These are phyloP conservation scores for Ascochyta pisi DNA, from an alignment of 2,329 filamentous ascomycete species.

Conservation along the genomic window DNA sequence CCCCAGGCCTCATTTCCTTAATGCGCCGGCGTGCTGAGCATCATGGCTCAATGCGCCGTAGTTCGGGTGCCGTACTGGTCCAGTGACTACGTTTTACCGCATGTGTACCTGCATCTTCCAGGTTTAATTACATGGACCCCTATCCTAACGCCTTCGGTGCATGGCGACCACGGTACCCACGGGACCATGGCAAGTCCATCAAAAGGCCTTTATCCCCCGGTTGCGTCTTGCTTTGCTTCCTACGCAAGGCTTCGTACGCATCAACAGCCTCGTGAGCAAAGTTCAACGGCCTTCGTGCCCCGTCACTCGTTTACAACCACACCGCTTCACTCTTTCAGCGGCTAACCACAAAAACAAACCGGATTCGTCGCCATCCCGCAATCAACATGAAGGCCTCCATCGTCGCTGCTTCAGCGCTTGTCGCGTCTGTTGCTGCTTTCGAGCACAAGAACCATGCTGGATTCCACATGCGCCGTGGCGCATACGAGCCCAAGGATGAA, in stretches of 20 bases:
- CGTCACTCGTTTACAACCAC: constrained; percentile 44
- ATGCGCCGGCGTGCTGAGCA: constrained; percentile 23
- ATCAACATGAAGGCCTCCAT: constrained; percentile 75
- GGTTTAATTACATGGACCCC: constrained; percentile 42
- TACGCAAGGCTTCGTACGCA: constrained; percentile 45
- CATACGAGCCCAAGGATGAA: constrained; percentile 58
- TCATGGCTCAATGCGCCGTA: constrained; percentile 33
- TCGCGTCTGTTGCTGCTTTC: constrained; percentile 61
- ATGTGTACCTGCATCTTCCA: constrained; percentile 31
- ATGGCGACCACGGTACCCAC: constrained; percentile 19
- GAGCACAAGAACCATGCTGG: constrained; percentile 70
- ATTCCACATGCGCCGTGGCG: constrained; percentile 62
- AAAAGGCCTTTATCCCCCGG: constrained; percentile 41
- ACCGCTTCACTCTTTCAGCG: constrained; percentile 88
- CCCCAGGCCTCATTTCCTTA: constrained; percentile 21
- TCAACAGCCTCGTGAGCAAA: constrained; percentile 44
- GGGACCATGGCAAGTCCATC: constrained; percentile 32
- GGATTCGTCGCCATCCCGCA: constrained; percentile 41
- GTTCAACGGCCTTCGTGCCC: constrained; percentile 43
- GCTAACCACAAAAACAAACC: constrained; percentile 57
- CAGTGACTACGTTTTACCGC: constrained; percentile 28
- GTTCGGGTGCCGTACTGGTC: constrained; percentile 22
- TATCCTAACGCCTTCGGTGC: constrained; percentile 37
- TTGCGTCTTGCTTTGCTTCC: constrained; percentile 24
- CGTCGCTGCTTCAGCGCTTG: constrained; percentile 66